Conservation (phyloP, 352 stramenopile genomes). For the Blastocystis hominis region DNA sequence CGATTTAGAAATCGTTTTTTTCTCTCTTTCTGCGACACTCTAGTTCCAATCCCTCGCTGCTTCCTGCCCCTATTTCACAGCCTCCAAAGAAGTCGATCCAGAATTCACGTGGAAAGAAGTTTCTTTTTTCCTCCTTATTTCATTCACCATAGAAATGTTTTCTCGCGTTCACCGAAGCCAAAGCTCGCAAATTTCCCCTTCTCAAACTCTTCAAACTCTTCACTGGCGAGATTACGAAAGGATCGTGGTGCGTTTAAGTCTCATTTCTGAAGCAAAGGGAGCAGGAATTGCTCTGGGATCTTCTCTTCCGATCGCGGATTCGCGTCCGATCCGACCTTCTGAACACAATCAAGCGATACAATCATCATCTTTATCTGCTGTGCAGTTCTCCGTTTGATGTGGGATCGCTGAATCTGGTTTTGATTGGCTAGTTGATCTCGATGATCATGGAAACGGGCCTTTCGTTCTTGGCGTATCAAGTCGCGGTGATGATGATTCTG, state of each 20-base stretch:
- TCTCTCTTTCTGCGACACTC: neutral
- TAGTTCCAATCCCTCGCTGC: neutral
- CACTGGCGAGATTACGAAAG: neutral
- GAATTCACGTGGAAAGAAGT: neutral
- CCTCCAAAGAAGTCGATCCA: neutral
- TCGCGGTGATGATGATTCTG: neutral
- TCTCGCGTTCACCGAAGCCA: neutral
- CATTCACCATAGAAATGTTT: neutral
- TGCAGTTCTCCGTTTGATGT: neutral
- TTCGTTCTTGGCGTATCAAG: neutral
- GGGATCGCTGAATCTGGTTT: neutral
- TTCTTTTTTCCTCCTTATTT: no score
- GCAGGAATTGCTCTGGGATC: neutral
- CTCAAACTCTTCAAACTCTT: neutral
- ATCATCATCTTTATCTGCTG: neutral
- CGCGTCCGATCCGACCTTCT: neutral
- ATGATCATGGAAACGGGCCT: neutral
- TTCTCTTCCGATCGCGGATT: neutral
- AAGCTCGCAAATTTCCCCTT: neutral
- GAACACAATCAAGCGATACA: neutral
- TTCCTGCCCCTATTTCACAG: neutral
- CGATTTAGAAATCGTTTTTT: neutral
- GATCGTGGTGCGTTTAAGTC: neutral
- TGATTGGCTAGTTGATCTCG: neutral
- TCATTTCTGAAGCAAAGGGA: neutral